Percentiles rank a stretch among this genome's conserved stretches.
Evolutionary conservation across 352 stramenopile species (phyloP).

Genomic region (Phytophthora sansomeana): DNA sequence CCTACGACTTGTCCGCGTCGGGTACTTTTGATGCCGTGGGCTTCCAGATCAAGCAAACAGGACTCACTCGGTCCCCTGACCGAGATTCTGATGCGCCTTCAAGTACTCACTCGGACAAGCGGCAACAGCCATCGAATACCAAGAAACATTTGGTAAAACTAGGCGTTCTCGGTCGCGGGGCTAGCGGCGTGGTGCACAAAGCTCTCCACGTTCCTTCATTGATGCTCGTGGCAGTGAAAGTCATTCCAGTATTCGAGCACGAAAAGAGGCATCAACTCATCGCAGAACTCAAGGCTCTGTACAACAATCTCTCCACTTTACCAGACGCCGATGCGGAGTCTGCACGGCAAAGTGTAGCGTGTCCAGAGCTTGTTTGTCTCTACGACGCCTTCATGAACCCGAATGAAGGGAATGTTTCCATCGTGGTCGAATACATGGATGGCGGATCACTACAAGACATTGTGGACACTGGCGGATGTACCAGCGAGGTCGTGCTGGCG

Average conservation of each 20-base stretch:
- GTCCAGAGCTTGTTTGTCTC: conserved; percentile 90
- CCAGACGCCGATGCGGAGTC: conserved; percentile 54
- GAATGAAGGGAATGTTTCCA: conserved; percentile 91
- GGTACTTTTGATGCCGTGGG: conserved; percentile 83
- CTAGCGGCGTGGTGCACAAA: conserved; percentile 91
- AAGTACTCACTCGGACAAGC: conserved; percentile 25
- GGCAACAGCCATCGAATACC: conserved; percentile 58
- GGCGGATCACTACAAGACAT: conserved; percentile 94
- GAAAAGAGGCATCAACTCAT: conserved; percentile 91
- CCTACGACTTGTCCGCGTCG: conserved; percentile 83
- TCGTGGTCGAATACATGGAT: conserved; percentile 97
- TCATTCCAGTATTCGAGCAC: conserved; percentile 91
- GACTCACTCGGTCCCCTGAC: conserved; percentile 71
- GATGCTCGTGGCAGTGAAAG: conserved; percentile 91
- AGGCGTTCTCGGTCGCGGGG: conserved; percentile 79
- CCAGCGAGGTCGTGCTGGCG: conserved; percentile 87
- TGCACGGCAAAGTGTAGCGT: conserved; percentile 56
- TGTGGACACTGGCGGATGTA: conserved; percentile 89
- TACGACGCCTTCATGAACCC: conserved; percentile 96
- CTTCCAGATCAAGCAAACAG: conserved; percentile 88
- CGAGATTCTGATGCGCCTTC: conserved; percentile 36
- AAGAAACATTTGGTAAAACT: conserved; percentile 89
- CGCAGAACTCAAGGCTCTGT: conserved; percentile 83
- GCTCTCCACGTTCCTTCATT: conserved; percentile 91
- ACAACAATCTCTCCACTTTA: conserved; percentile 87